Evolutionary conservation across 352 stramenopile genomes (phyloP).

Genomic region (Globisporangium megalacanthum): DNA sequence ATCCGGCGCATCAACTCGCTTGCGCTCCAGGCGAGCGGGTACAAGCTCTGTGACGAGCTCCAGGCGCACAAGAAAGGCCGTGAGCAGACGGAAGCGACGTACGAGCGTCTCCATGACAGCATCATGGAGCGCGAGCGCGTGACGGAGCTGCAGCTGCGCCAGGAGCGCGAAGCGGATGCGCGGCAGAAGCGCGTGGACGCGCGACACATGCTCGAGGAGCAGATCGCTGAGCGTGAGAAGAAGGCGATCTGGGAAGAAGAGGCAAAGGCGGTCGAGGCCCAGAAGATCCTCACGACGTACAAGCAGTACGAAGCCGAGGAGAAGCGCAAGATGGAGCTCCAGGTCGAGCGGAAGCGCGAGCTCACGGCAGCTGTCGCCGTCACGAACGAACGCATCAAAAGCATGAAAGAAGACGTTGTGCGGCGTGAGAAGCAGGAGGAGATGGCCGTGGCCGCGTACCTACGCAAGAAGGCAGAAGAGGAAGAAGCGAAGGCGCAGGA

Average conservation of each 20-base stretch:
- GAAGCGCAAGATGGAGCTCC: conserved; percentile 42
- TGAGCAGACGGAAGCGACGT: conserved; percentile 36
- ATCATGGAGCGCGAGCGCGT: conserved; percentile 70
- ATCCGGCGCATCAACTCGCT: conserved; percentile 69
- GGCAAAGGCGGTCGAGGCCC: conserved; percentile 64
- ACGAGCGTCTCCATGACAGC: conserved; percentile 64
- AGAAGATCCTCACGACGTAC: conserved; percentile 77
- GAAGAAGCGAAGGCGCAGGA: conserved; percentile 70
- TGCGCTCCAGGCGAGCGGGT: conserved; percentile 50
- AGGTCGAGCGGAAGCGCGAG: conserved; percentile 35
- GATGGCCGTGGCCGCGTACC: conserved; percentile 50
- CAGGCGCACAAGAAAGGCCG: conserved; percentile 38
- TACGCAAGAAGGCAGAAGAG: conserved; percentile 64
- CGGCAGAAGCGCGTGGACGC: conserved; percentile 56
- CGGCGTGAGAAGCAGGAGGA: conserved; percentile 61
- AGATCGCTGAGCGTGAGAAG: conserved; percentile 64
- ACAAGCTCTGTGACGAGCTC: conserved; percentile 58
- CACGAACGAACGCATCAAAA: conserved; percentile 65
- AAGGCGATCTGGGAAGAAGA: conserved; percentile 72
- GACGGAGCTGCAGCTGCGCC: conserved; percentile 46
- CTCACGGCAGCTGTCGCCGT: conserved; percentile 41
- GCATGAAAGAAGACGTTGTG: conserved; percentile 50
- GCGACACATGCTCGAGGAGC: conserved; percentile 56
- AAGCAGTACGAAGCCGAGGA: conserved; percentile 78
- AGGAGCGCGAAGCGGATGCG: conserved; percentile 30